phyloP scores from a whole-genome alignment of 441 rosid genomes.

The Erodium texanum region DNA sequence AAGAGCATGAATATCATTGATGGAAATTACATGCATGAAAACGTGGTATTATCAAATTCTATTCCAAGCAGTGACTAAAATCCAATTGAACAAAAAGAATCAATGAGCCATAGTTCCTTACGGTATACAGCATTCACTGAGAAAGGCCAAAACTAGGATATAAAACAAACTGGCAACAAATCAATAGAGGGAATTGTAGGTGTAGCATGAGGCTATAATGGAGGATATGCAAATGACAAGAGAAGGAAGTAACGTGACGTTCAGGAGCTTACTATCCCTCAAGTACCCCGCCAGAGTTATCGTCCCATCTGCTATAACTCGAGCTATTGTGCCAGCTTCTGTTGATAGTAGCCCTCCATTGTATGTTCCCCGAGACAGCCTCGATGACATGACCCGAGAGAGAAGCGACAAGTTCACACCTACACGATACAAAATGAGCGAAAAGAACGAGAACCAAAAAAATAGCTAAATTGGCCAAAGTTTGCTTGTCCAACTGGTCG shows the following conservation, averaged over 20 bases:
- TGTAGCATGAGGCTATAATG: conserved; percentile 71
- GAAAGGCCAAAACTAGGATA: too few species aligned
- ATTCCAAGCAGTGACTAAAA: not conserved
- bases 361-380: conserved; percentile 93
- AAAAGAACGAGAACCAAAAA: too few species aligned
- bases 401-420: conserved; percentile 91
- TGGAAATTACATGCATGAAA: too few species aligned
- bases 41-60: too few species aligned
- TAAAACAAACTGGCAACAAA: not conserved
- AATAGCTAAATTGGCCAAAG: too few species aligned
- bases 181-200: conserved; percentile 91
- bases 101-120: not conserved
- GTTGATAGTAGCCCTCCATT: conserved; percentile 93
- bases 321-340: conserved; percentile 92
- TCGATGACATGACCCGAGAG: conserved; percentile 92
- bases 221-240: conserved; percentile 61
- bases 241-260: conserved; percentile 78
- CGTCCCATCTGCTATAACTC: conserved; percentile 87
- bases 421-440: not conserved
- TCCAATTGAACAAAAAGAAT: not conserved
- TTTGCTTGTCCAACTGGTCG: not conserved
- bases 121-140: not conserved
- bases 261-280: conserved; percentile 59
- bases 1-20: too few species aligned
- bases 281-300: conserved; percentile 85